phyloP scores from a whole-genome alignment of 345 rosid genomes.

The Streptanthus diversifolius region DNA sequence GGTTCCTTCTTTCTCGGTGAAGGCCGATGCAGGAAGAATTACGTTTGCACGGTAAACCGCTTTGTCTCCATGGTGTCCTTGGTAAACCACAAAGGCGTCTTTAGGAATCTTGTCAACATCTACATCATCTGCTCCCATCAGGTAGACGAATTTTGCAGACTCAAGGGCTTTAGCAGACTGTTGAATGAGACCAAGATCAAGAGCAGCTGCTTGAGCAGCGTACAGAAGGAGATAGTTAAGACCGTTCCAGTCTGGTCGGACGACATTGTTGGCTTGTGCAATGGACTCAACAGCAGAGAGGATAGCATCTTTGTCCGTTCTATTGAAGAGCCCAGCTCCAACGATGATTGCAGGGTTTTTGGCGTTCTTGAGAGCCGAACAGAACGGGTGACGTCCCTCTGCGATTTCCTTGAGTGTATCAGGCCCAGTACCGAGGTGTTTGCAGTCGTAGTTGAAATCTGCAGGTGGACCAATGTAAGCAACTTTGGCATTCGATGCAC shows the following conservation, averaged over 20 bases:
- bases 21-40: constrained; percentile 89
- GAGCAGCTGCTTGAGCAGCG: constrained; percentile 98
- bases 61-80: constrained; percentile 94
- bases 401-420: constrained; percentile 73
- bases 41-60: constrained; percentile 88
- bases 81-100: constrained; percentile 92
- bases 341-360: constrained; percentile 89
- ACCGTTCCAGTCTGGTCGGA: constrained; percentile 95
- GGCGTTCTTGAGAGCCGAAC: constrained; percentile 58
- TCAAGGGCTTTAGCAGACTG: constrained; percentile 61
- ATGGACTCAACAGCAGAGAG: constrained; percentile 71
- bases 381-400: constrained; percentile 75
- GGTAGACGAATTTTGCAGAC: constrained; percentile 77
- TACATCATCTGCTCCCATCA: constrained; percentile 97
- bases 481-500: constrained; percentile 79
- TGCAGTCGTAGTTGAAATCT: constrained; percentile 73
- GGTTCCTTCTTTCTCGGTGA: constrained; percentile 91
- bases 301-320: constrained; percentile 74
- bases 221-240: constrained; percentile 73
- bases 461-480: constrained; percentile 79
- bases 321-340: constrained; percentile 85
- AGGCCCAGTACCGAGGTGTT: constrained; percentile 92
- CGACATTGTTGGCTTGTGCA: constrained; percentile 61
- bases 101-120: constrained; percentile 71
- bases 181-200: constrained; percentile 94